Conservation (phyloP, 192 early-diverging fungal genomes). For the Mortierella alpina region DNA sequence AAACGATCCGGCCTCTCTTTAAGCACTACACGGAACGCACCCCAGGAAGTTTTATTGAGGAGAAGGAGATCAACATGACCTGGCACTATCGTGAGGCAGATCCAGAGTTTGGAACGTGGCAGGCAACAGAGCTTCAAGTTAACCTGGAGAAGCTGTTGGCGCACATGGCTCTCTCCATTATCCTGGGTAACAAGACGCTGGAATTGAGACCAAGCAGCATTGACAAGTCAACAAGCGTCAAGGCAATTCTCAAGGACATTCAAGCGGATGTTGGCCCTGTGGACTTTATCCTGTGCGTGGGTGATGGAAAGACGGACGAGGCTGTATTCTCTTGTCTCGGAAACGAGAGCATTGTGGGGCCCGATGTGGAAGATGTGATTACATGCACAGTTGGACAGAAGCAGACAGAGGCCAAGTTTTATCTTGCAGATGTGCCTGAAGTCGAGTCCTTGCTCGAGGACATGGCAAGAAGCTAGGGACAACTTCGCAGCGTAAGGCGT, state of each 20-base stretch:
- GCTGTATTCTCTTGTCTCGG: conserved; percentile 85
- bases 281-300: conserved; percentile 87
- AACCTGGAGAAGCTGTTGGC: conserved; percentile 96
- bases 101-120: conserved; percentile 96
- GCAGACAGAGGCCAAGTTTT: conserved; percentile 91
- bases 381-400: conserved; percentile 98
- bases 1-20: conserved; percentile 93
- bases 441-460: conserved; percentile 59
- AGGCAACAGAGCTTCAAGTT: conserved; percentile 96
- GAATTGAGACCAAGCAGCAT: conserved; percentile 94
- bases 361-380: conserved; percentile 63
- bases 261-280: conserved; percentile 44
- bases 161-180: conserved; percentile 94
- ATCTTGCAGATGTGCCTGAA: conserved; percentile 75
- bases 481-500: neutral
- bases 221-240: conserved; percentile 91
- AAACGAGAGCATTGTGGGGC: conserved; percentile 52
- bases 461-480: conserved; percentile 39
- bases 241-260: conserved; percentile 85
- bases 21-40: conserved; percentile 98
- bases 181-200: conserved; percentile 96
- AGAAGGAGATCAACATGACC: conserved; percentile 98
- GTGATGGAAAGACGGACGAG: conserved; percentile 97
- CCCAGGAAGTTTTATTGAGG: conserved; percentile 97
- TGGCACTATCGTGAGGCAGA: conserved; percentile 99